Evolutionary conservation across 768 basidiomycete genomes (phyloP), one percentile per base, ranked within the genome.

Genomic region (Auricularia sp.): DNA sequence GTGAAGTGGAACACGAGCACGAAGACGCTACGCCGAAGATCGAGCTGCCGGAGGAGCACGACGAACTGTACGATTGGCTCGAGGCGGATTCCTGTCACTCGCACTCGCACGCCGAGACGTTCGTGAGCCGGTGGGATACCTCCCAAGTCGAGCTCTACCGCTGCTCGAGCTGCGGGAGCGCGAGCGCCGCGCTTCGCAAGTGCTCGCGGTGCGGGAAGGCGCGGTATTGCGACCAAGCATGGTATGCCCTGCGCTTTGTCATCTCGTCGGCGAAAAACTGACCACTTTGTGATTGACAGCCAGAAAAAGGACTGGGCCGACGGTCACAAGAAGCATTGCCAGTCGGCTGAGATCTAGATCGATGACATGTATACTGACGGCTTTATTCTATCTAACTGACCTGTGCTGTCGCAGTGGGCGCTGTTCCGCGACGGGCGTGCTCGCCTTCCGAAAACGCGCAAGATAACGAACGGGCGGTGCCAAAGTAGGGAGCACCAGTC

Each of bases 161-260:
- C 33, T 88, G 87, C 68, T 84, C 85, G 33, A 84, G 81, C 78
- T 87, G 87, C 66, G 77, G 80, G 5, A 87, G 86, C 64, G 85
- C 85, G 5, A 86, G 82, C 61, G 84, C 83, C 0, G 77, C 77
- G 6, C 70, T 86, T 59, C 77, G 78, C 67, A 85, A 83, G 71
- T 86, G 84, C 66, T 70, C 73, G 3, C 76, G 78, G 2, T 83
- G 81, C 62, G 74, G 68, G 33, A 75, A 73, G 63, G 74, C 78
- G 10, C 78, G 79, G 80, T 79, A 56, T 35, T 59, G 56, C 56
- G 56, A 59, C 23, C 56, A 59, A 14, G 23, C 56, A 10, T 59
- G 23, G 68, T 66, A 62, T 29, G 14, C 36, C 11, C 3, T 3
- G 35, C n/a, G 33, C 3, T 36, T 11, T 58, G 3, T 14, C 29